Base-by-base conservation (phyloP, 177 flowering plant species). In the Vitis hybrid region DNA sequence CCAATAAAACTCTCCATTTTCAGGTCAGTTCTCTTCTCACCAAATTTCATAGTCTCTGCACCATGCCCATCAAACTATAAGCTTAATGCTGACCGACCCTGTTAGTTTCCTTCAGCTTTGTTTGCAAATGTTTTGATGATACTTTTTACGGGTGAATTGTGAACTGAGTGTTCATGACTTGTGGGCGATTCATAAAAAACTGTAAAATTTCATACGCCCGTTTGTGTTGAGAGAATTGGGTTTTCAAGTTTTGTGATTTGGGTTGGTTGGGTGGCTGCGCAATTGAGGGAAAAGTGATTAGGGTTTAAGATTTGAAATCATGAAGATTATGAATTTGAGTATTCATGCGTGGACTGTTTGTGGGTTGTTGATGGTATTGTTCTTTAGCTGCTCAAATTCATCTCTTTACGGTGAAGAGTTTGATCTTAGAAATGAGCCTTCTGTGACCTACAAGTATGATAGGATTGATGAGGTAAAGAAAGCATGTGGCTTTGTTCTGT, bases 391-490 rank as follows among this genome's bases (percentile, higher is more conserved):
- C 63, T 11, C 70, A 33, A 56, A 49, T 73, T 72, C 81, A 15
- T 63, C 60, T 14, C 18, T 60, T 11, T 65, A 16, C 4, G 70
- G 31, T 60, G 71, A 56, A 49, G 71, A 18, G 1, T 68, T 33
- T 66, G 74, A 26, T 18, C 1, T 18, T 31, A 51, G 49, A 16
- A 51, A 39, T 69, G 68, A 64, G 11, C 71, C 66, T 70, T 13
- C 71, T 72, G 45, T 64, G 14, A 74, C 70, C 56, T 75, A 72
- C 68, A 70, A 68, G 0, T 86, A 84, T 68, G 85, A 80, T 56
- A 78, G 90, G 53, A 62, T 83, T 8, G 84, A 77, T 66, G 93
- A 93, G 64, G 89, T 90, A 2, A 78, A 80, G 70, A 84, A 78
- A 71, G 81, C 83, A 51, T 93, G 98, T 75, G 56, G 68, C 6